phyloP scores from a whole-genome alignment of 352 stramenopile species.

The Peronospora farinosa region DNA sequence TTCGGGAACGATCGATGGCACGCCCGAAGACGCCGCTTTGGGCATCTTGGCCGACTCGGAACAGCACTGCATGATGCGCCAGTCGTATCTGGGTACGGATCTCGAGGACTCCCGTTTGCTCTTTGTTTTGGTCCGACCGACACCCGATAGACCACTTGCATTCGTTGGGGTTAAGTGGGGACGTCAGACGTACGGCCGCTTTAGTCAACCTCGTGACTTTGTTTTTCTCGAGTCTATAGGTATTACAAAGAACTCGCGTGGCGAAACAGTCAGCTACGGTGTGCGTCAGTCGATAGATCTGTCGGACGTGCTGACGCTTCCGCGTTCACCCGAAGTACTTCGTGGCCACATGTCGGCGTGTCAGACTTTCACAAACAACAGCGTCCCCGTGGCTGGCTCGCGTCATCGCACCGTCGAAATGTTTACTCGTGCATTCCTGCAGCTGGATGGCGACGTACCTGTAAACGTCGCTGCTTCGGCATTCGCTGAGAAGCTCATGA shows the following conservation, averaged over 20 bases:
- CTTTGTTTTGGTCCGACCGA: constrained; percentile 28
- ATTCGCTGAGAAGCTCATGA: constrained; percentile 33
- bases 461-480: constrained; percentile 26
- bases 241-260: constrained; percentile 27
- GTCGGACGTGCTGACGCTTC: constrained; percentile 28
- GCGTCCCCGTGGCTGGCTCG: constrained; percentile 14
- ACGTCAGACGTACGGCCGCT: constrained; percentile 30
- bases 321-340: constrained; percentile 23
- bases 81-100: constrained; percentile 35
- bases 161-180: constrained; percentile 49
- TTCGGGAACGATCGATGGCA: constrained; percentile 33
- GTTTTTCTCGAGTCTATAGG: constrained; percentile 45
- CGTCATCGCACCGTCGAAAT: constrained; percentile 32
- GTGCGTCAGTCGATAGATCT: constrained; percentile 30
- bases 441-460: constrained; percentile 32
- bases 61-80: constrained; percentile 33
- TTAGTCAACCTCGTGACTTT: constrained; percentile 38
- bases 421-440: constrained; percentile 37
- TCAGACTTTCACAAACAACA: constrained; percentile 32
- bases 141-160: constrained; percentile 33
- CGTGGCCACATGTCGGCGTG: constrained; percentile 33
- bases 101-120: constrained; percentile 36
- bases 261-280: constrained; percentile 30
- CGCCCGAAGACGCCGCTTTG: constrained; percentile 39
- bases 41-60: constrained; percentile 39